Evolutionary conservation across 495 filamentous ascomycete species (phyloP), one percentile per base, ranked within the genome.

Genomic region (Hypomontagnella submonticulosa): DNA sequence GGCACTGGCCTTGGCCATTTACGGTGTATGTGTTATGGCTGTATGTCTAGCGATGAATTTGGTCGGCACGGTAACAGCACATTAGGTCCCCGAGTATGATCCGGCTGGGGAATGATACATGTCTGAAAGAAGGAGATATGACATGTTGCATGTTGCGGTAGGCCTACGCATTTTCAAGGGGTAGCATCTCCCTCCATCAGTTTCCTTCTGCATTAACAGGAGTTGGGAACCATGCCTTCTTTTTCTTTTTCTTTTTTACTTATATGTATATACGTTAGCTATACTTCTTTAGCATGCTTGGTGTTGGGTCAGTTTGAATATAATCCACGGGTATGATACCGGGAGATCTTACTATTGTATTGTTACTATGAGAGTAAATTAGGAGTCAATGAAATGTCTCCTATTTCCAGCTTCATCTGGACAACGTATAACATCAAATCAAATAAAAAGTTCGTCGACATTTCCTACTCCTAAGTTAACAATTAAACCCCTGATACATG

Each of bases 11-110:
- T 79, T 99, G 59, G 89, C 90, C 3, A 79, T 92, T 13, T 99
- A 98, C 77, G 95, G 95, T 7, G 55, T 90, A 4, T 72, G 90
- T 48, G 92, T 99, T 36, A 99, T 99, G 95, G 77, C 91, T 7
- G 86, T 92, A 40, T 98, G 94, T 72, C 76, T 99, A 68, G 77
- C 84, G 34, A 92, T 92, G 71, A 97, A 97, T 73, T 88, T 88
- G 8, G 85, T 93, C 66, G 91, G 92, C 47, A 77, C 86, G 19
- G 66, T 64, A 4, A 40, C 43, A 16, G 60, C 59, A 32, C 59
- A 69, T 59, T 69, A 33, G 63, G 43, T 15, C 15, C 4, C 13
- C 10, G 37, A 13, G 10, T 4, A 16, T 27, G 32, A 20, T 46
- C 11, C 13, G 13, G 18, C 8, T 27, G n/a, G n/a, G n/a, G n/a